phyloP scores from a whole-genome alignment of 148 eudicot species.

The Fagopyrum tataricum region DNA sequence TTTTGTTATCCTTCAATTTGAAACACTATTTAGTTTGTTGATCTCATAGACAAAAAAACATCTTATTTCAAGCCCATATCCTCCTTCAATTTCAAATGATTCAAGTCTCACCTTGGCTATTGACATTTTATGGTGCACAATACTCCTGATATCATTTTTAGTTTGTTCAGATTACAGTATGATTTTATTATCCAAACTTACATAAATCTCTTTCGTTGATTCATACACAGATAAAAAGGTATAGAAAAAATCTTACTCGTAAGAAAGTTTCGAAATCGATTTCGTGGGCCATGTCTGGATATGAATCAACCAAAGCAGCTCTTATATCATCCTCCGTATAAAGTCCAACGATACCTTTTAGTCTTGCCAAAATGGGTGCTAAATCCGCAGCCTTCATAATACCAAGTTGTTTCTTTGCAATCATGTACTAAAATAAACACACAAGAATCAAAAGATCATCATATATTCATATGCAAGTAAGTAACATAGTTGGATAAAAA shows the following conservation, averaged over 20 bases:
- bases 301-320: slow-evolving; percentile 47
- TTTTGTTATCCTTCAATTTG: no score
- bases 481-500: background rate
- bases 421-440: slow-evolving; percentile 36
- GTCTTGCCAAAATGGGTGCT: slow-evolving; percentile 51
- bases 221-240: background rate
- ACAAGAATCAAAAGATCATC: background rate
- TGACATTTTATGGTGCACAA: background rate
- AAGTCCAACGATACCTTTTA: slow-evolving; percentile 49
- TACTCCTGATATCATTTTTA: background rate
- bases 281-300: slow-evolving; percentile 50
- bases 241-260: slow-evolving; percentile 41
- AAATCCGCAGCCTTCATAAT: slow-evolving; percentile 46
- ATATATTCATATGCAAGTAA: background rate
- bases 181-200: no score
- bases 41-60: background rate
- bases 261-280: slow-evolving; percentile 81
- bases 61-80: background rate
- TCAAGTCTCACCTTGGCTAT: background rate
- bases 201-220: no score
- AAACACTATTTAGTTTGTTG: background rate
- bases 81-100: background rate
- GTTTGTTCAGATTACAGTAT: background rate
- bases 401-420: slow-evolving; percentile 41
- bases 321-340: slow-evolving; percentile 49